Evolutionary conservation across 2,329 filamentous ascomycete genomes (phyloP), one percentile per base, ranked within the genome.

Genomic region (Scleromitrula shiraiana): DNA sequence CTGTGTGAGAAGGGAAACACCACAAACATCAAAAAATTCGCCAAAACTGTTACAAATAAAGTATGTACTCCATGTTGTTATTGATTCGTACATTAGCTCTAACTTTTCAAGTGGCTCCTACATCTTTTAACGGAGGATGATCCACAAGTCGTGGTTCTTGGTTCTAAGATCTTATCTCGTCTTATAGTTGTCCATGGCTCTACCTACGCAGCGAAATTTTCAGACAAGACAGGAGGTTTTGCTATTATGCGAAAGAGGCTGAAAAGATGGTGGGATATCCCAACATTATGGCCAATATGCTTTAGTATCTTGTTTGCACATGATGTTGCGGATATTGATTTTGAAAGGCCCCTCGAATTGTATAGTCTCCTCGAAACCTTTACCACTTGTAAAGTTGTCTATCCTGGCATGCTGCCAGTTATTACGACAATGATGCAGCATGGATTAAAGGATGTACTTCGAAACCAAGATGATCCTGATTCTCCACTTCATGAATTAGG

Each of bases 21-120:
- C 8, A 71, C 71, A 12, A 81, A 84, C 52, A 85, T 95, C 48
- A 80, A 83, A 61, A 93, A 89, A 59, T 97, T 98, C 70, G 88
- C 89, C 5, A 86, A 85, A 61, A 94, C 91, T 1, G 91, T 98
- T 7, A 96, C 91, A 19, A 95, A 95, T 58, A 95, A 95, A 76
- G 86, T 88, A 70, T 61, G 72, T 66, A 45, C 22, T 48, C 39
- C 47, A 19, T 39, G 7, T 29, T 35, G 10, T 8, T 22, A 41
- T n/a, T 30, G 20, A 35, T 19, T 22, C 12, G 7, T 23, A 35
- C 10, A 36, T 46, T 42, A 58, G 56, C 63, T 60, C 61, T 70
- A 62, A 67, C 57, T 44, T 59, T 57, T 53, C 37, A 56, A 91
- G 83, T 96, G 90, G 90, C 76, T 95, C 12, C 70, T 98, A 12